Evolutionary conservation across 106 monocot genomes (phyloP), one percentile per base, ranked within the genome.

Genomic region (Chionographis japonica): DNA sequence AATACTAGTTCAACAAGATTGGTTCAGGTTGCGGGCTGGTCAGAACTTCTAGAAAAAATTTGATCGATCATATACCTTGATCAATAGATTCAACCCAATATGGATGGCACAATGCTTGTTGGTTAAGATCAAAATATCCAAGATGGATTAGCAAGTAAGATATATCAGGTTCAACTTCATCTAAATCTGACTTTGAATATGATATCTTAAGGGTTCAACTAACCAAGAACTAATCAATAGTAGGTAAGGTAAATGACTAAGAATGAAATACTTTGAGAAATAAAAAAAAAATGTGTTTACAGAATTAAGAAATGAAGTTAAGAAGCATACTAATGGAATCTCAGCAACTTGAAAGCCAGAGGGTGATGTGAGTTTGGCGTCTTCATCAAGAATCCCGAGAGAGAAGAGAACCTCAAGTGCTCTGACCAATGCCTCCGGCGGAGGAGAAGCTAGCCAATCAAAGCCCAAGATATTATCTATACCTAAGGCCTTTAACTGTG

Each of bases 391-490:
- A 73, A 98, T 79, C 27, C 77, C 87, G 37, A 99, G 83, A 68
- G 93, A 93, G 70, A 85, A 99, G 19, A 99, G 83, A 65, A 93
- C 83, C 71, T 99, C 98, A 57, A 99, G 87, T 19, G 90, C 98
- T 76, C 93, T 87, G 12, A 93, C 70, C 98, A 99, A 88, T 68
- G 98, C 70, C 70, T 99, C 98, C 39, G 89, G 79, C 62, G 98
- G 70, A 75, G 98, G 98, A 81, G 93, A 78, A 79, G 89, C 83
- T 68, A 88, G 61, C 93, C 92, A 99, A 77, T 85, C 83, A 78
- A 99, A 99, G 50, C 93, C 93, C 72, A 99, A 70, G 37, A 99
- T 90, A 65, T 93, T 90, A 77, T 99, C 93, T 65, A 99, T 93
- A 9, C 98, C 98, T 56, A 98, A 76, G 42, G 98, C 80, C 66